Base-by-base conservation (phyloP, 176 grass and related monocot genomes). In the Ananas comosus region DNA sequence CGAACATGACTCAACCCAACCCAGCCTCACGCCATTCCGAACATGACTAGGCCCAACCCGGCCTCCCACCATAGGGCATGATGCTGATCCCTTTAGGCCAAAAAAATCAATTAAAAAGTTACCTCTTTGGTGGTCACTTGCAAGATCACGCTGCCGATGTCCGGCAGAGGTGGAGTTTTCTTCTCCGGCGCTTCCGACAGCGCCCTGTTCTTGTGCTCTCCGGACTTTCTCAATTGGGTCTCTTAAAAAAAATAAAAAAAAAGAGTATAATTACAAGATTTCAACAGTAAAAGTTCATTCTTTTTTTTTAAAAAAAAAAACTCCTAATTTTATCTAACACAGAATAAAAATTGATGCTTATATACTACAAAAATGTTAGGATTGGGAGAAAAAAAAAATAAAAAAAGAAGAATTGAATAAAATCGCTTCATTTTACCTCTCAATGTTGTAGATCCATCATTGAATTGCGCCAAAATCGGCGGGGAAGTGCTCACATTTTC, bases 151-250 rank as follows among this genome's bases (percentile, higher is more conserved):
- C 56, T n/a, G 17, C 56, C 33, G 33, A 42, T 42, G 33, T 7
- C 16, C n/a, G 17, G 21, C 56, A 1, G 17, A 18, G 56, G 16
- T n/a, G 9, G n/a, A 18, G 56, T 61, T 51, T 47, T 23, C 18
- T 67, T 67, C 71, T 85, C 50, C 17, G 69, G 13, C 10, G 79
- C 72, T 63, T 75, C 83, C 1, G 83, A 80, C 48, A 85, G 57
- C 57, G 80, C 73, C 63, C 83, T 80, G 64, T 71, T 85, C 66
- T 85, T 85, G 63, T 85, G 73, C 61, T 80, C 78, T 63, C 52
- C 72, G 42, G 66, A 65, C 12, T 71, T 75, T 64, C 48, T 58
- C 52, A 75, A 72, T 64, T 59, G 50, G 24, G 64, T 12, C 72
- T 63, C 83, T 85, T 64, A 53, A 29, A 65, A 29, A 65, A 10